phyloP scores from a whole-genome alignment of 345 rosid genomes.

The Eucalyptus regnans region DNA sequence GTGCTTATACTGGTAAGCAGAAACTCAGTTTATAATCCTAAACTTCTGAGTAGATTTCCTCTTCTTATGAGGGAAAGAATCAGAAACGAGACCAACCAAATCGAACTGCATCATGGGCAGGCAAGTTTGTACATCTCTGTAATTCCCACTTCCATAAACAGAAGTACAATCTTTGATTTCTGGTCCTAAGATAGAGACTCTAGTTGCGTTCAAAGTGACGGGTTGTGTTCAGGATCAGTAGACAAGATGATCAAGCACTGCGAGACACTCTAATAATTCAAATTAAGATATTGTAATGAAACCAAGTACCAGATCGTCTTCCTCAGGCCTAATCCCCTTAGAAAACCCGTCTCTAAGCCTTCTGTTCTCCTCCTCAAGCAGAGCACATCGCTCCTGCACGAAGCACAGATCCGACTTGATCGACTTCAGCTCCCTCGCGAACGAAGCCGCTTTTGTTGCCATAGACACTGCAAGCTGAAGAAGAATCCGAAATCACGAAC shows the following conservation, averaged over 20 bases:
- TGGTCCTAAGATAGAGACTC: neutral
- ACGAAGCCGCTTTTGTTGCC: constrained; percentile 74
- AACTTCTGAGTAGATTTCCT: neutral
- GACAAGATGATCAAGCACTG: neutral
- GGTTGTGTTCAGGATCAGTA: neutral
- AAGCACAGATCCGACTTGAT: constrained; percentile 62
- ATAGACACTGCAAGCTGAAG: constrained; percentile 76
- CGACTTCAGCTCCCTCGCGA: constrained; percentile 67
- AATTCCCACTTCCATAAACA: neutral
- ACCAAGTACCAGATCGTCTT: constrained; percentile 73
- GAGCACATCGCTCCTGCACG: constrained; percentile 59
- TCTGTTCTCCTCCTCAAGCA: constrained; percentile 82
- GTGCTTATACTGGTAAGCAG: neutral
- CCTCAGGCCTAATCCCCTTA: constrained; percentile 70
- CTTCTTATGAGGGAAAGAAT: neutral
- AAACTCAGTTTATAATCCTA: neutral
- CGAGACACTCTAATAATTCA: neutral
- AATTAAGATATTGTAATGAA: neutral
- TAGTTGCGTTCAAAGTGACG: neutral
- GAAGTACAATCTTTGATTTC: neutral
- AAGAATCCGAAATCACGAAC: neutral
- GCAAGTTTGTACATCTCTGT: neutral
- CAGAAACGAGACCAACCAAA: neutral
- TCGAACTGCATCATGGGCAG: neutral
- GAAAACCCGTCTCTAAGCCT: constrained; percentile 74